Percentiles rank a stretch among this genome's conserved stretches.
phyloP scores from a whole-genome alignment of 768 basidiomycete species.

The Lentinula raphanica region DNA sequence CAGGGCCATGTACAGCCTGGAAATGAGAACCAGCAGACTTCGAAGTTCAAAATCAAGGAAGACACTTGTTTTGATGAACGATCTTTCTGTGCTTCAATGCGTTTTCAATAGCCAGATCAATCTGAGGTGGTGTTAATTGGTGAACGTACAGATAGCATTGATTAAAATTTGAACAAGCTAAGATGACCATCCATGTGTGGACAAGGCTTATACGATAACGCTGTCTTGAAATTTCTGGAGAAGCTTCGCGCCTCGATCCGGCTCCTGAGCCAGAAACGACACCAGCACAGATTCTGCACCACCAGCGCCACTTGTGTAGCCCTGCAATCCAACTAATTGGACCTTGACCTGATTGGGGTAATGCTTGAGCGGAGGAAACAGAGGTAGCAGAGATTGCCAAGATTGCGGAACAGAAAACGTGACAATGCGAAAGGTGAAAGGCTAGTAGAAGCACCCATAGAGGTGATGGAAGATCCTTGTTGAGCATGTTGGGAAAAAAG shows the following conservation, averaged over 20 bases:
- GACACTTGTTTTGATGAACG: too few relatives aligned
- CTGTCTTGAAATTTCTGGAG: too few relatives aligned
- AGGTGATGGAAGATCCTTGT: not conserved
- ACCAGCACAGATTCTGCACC: slow-evolving; percentile 30
- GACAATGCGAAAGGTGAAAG: slow-evolving; percentile 45
- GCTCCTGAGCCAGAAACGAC: slow-evolving; percentile 40
- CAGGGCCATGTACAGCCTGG: too few relatives aligned
- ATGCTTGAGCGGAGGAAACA: slow-evolving; percentile 40
- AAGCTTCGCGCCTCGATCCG: slow-evolving; percentile 49
- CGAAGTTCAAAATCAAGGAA: not conserved
- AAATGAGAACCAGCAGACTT: too few relatives aligned
- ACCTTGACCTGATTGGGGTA: slow-evolving; percentile 57
- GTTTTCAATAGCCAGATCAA: not conserved
- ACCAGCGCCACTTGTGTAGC: slow-evolving; percentile 21
- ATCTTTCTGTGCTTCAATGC: not conserved
- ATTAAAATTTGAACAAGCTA: slow-evolving; percentile 1
- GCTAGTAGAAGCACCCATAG: slow-evolving; percentile 25
- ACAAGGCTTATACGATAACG: slow-evolving; percentile 74
- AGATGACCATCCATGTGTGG: slow-evolving; percentile 53
- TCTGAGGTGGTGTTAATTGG: slow-evolving; percentile 11
- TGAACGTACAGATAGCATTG: slow-evolving; percentile 18
- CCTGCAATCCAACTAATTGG: slow-evolving; percentile 24
- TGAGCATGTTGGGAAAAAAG: slow-evolving; percentile 53
- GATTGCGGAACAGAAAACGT: slow-evolving; percentile 29
- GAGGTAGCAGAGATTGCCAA: slow-evolving; percentile 47